Percentiles rank a stretch among this genome's conserved stretches.
These are phyloP conservation scores for Cicer pinnatifidum DNA, from an alignment of 306 rosid genomes.

Conservation along the genomic window DNA sequence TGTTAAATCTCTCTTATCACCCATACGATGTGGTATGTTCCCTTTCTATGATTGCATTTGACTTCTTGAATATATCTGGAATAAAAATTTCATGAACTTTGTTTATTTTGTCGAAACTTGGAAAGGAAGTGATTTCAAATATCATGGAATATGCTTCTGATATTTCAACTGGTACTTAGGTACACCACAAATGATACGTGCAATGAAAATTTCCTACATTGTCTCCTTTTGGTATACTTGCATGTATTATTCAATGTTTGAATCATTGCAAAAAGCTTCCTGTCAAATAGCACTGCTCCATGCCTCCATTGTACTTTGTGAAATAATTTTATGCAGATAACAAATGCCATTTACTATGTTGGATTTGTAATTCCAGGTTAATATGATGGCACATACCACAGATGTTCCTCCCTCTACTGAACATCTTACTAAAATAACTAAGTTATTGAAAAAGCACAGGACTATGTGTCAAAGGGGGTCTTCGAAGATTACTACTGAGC, in stretches of 20 bases:
- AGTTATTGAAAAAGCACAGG: conserved; percentile 74
- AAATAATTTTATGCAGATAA: conserved; percentile 12
- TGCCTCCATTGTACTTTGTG: conserved; percentile 5
- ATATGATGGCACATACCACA: conserved; percentile 77
- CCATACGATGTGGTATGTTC: conserved; percentile 80
- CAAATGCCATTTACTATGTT: conserved; percentile 39
- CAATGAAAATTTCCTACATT: neutral
- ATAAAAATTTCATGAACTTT: neutral
- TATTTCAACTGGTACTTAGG: neutral
- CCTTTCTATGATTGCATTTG: conserved; percentile 31
- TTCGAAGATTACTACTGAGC: conserved; percentile 51
- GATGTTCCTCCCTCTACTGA: conserved; percentile 76
- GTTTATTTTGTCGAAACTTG: neutral
- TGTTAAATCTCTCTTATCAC: conserved; percentile 71
- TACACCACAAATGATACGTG: neutral
- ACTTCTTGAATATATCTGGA: conserved; percentile 23
- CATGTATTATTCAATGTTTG: conserved; percentile 19
- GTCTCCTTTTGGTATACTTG: conserved; percentile 7
- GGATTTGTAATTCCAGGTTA: conserved; percentile 67
- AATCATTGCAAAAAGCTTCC: conserved; percentile 17
- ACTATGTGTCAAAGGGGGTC: conserved; percentile 56
- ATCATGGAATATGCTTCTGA: neutral
- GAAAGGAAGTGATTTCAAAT: conserved; percentile 2
- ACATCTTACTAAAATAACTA: conserved; percentile 70
- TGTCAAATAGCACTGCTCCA: conserved; percentile 24